phyloP scores from a whole-genome alignment of 257 asterid species.

The Euphrasia confusa region DNA sequence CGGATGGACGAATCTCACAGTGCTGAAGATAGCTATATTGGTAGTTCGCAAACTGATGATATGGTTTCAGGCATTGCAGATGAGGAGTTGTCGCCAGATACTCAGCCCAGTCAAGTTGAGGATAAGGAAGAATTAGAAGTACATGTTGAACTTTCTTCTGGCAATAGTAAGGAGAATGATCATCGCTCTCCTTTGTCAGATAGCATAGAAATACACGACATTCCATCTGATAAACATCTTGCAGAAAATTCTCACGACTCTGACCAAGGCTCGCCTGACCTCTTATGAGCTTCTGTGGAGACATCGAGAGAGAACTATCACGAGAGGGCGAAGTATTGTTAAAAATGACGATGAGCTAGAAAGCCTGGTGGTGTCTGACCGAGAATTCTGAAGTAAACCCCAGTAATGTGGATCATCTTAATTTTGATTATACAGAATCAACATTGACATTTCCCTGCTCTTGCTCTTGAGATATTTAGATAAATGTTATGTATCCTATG shows the following conservation, averaged over 20 bases:
- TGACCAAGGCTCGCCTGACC: conserved; percentile 11
- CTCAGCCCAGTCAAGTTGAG: conserved; percentile 26
- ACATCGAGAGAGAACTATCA: conserved; percentile 22
- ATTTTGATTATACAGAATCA: neutral
- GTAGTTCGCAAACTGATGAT: conserved; percentile 23
- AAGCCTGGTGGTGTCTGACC: conserved; percentile 9
- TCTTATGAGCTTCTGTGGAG: conserved; percentile 22
- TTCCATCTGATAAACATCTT: conserved; percentile 20
- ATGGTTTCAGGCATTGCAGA: conserved; percentile 23
- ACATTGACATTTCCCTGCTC: neutral
- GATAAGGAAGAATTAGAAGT: conserved; percentile 8
- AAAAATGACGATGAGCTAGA: conserved; percentile 9
- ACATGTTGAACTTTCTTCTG: conserved; percentile 7
- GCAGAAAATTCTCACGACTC: conserved; percentile 15
- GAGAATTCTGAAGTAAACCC: conserved; percentile 24
- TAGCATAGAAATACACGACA: conserved; percentile 15
- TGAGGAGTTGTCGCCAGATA: conserved; percentile 12
- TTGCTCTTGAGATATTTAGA: neutral
- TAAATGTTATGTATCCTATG: neutral
- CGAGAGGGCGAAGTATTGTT: neutral
- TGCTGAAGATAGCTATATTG: conserved; percentile 22
- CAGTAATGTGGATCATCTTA: conserved; percentile 10
- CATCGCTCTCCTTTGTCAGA: conserved; percentile 21
- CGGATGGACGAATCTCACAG: conserved; percentile 28
- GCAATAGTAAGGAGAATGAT: conserved; percentile 15